Percentiles rank a stretch among this genome's conserved stretches.
These are phyloP conservation scores for Eleusine coracana DNA, from an alignment of 176 grass and related monocot genomes.

Conservation along the genomic window DNA sequence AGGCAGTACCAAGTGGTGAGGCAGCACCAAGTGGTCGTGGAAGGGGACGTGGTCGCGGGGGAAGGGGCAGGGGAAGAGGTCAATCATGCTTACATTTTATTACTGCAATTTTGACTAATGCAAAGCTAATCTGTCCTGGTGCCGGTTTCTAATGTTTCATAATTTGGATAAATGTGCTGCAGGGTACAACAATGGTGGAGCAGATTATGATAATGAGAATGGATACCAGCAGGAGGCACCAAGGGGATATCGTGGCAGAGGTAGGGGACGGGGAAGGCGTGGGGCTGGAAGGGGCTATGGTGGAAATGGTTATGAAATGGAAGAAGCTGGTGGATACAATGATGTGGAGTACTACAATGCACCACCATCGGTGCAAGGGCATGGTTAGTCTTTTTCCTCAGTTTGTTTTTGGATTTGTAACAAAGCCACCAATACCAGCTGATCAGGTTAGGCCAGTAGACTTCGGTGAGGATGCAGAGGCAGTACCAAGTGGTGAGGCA, in stretches of 20 bases:
- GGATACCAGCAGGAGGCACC: constrained; percentile 31
- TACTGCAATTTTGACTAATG: neutral
- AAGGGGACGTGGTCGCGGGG: constrained; percentile 51
- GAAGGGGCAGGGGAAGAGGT: constrained; percentile 70
- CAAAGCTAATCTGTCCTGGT: constrained; percentile 6
- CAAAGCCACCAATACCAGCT: constrained; percentile 57
- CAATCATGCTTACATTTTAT: constrained; percentile 18
- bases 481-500: constrained; percentile 28
- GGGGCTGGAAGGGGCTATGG: constrained; percentile 50
- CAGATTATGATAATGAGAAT: constrained; percentile 46
- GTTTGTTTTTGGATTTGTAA: neutral
- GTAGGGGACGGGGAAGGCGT: constrained; percentile 47
- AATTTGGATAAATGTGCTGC: constrained; percentile 28
- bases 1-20: constrained; percentile 31
- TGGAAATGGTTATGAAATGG: constrained; percentile 39
- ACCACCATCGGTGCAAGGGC: constrained; percentile 47
- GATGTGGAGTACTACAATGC: constrained; percentile 35
- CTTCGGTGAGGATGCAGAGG: constrained; percentile 50
- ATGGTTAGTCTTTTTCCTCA: constrained; percentile 46
- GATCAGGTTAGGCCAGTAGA: constrained; percentile 75
- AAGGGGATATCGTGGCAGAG: constrained; percentile 50
- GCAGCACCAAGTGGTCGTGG: constrained; percentile 51
- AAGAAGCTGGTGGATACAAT: constrained; percentile 52
- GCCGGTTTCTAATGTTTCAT: constrained; percentile 14
- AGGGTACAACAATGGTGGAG: constrained; percentile 51